Evolutionary conservation across 2,329 filamentous ascomycete genomes (phyloP), one percentile per base, ranked within the genome.

Genomic region (Parastagonospora avenae): DNA sequence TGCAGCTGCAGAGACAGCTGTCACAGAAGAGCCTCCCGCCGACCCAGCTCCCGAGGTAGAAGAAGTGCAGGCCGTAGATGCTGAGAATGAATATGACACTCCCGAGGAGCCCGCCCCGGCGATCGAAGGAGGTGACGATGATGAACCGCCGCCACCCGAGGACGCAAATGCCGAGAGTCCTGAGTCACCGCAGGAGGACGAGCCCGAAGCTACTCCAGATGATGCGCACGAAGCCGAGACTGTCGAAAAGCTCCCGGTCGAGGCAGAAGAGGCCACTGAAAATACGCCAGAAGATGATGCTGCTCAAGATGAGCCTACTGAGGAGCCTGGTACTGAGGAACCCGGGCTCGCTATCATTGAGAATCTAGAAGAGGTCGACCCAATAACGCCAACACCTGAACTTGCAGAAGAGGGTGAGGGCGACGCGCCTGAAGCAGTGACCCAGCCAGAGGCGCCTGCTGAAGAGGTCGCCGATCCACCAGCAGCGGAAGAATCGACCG

Each of bases 281-380:
- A 12, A 31, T 1, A 15, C 39, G 12, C 28, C 28, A 42, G 27
- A 32, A 14, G 39, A 42, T 6, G 27, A 32, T 6, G 39, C 11
- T 14, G 9, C 27, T 15, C 27, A 32, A 29, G 38, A 36, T 15
- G 46, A 28, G 27, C 19, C 31, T 19, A 4, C 15, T 27, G 19
- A 46, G 11, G 55, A 57, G 37, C 16, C 39, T 11, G n/a, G n/a
- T 16, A 14, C 40, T 1, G 40, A 42, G 7, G 40, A 3, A 29
- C 27, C 29, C n/a, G 33, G 11, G 9, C 10, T 9, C 12, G 30
- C 9, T 10, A 12, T 31, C 7, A 14, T 37, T 7, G 44, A 57
- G 2, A 51, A 32, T 9, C 32, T 55, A 30, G 52, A 57, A 16
- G 55, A 57, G n/a, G 50, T 57, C 10, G 44, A 57, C 29, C 55